Conservation (phyloP, 2,329 filamentous ascomycete genomes). For the Penicillium sp. region DNA sequence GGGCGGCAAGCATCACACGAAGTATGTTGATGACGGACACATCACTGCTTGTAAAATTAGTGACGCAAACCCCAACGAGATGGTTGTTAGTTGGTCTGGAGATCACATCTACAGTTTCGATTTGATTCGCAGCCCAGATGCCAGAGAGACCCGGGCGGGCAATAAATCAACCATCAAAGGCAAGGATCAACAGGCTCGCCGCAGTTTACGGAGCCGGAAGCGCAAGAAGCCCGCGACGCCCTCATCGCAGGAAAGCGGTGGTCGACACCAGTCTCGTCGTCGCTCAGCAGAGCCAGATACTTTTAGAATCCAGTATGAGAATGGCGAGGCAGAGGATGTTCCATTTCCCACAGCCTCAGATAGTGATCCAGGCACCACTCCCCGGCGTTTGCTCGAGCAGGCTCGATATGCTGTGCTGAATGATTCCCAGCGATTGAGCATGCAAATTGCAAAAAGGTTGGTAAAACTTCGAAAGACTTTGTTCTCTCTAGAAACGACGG, state of each 20-base stretch:
- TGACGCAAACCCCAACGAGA: slow-evolving; percentile 65
- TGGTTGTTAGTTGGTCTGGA: slow-evolving; percentile 67
- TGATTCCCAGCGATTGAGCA: slow-evolving; percentile 53
- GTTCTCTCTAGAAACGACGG: slow-evolving; percentile 50
- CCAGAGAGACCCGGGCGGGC: slow-evolving; percentile 42
- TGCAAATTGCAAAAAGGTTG: slow-evolving; percentile 55
- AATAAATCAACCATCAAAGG: slow-evolving; percentile 22
- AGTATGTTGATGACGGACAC: slow-evolving; percentile 55
- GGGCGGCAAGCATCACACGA: slow-evolving; percentile 52
- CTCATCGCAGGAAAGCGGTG: slow-evolving; percentile 44
- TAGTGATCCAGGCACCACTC: slow-evolving; percentile 22
- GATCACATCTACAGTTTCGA: slow-evolving; percentile 67
- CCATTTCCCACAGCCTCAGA: slow-evolving; percentile 42
- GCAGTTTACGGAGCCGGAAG: slow-evolving; percentile 49
- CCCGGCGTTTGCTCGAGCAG: slow-evolving; percentile 38
- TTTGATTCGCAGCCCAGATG: slow-evolving; percentile 58
- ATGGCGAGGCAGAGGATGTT: slow-evolving; percentile 60
- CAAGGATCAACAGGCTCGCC: slow-evolving; percentile 13
- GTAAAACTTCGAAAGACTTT: slow-evolving; percentile 56
- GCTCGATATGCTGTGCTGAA: slow-evolving; percentile 49
- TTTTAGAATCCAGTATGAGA: slow-evolving; percentile 57
- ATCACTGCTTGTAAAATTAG: slow-evolving; percentile 71
- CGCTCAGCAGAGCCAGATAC: slow-evolving; percentile 47
- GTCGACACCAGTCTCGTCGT: slow-evolving; percentile 49
- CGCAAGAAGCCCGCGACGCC: slow-evolving; percentile 53